Evolutionary conservation across 1,139 yeast genomes (phyloP).

Genomic region (Scheffersomyces cryptocercus): DNA sequence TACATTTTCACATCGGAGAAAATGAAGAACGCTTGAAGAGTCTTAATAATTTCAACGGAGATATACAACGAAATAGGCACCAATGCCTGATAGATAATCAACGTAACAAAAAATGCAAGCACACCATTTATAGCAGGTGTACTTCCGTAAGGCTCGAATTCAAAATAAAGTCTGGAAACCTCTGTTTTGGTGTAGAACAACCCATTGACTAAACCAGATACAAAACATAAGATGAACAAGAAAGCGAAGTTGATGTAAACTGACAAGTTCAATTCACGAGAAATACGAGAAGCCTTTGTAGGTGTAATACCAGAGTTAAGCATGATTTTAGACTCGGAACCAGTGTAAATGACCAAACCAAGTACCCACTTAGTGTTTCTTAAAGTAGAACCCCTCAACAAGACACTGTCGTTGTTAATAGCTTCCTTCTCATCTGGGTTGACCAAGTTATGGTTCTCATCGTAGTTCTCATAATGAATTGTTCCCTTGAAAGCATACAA

Average conservation of each 20-base stretch:
- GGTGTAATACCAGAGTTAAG: conserved; percentile 93
- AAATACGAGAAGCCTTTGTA: conserved; percentile 78
- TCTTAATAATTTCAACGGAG: conserved; percentile 91
- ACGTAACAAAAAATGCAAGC: conserved; percentile 82
- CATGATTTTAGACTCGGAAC: conserved; percentile 89
- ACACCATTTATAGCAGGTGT: conserved; percentile 79
- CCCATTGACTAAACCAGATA: conserved; percentile 84
- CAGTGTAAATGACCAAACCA: conserved; percentile 88
- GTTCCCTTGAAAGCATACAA: conserved; percentile 87
- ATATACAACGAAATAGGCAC: conserved; percentile 95
- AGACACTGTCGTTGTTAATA: conserved; percentile 72
- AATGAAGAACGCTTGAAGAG: conserved; percentile 91
- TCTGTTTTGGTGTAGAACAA: conserved; percentile 55
- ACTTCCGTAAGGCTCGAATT: conserved; percentile 48
- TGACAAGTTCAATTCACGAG: conserved; percentile 79
- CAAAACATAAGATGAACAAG: conserved; percentile 75
- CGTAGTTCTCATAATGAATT: conserved; percentile 58
- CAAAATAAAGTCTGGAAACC: conserved; percentile 69
- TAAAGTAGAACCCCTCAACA: conserved; percentile 87
- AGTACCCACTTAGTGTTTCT: conserved; percentile 94
- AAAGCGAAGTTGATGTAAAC: conserved; percentile 77
- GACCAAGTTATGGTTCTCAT: conserved; percentile 34
- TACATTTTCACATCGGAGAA: conserved; percentile 88
- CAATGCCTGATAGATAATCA: conserved; percentile 86
- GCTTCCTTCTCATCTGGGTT: conserved; percentile 65